Evolutionary conservation across 2,329 filamentous ascomycete genomes (phyloP).

Genomic region (Trichoderma koningiopsis): DNA sequence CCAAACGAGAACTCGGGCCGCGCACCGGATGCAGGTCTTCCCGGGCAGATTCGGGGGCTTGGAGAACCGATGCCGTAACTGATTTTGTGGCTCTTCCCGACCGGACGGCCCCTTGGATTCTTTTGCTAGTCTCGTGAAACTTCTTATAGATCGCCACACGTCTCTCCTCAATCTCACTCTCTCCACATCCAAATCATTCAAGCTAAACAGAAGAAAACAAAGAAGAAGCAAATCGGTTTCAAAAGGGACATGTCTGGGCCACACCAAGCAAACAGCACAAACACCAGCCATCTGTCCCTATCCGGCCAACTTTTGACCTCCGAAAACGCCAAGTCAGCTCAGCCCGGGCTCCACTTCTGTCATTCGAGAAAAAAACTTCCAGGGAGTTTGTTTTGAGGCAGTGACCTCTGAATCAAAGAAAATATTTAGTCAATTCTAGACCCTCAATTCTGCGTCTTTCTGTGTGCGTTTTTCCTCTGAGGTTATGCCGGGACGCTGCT

Average conservation of each 20-base stretch:
- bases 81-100: background rate
- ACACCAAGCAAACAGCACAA: background rate
- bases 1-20: background rate
- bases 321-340: slow-evolving; percentile 10
- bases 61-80: slow-evolving; percentile 12
- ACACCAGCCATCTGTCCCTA: background rate
- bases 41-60: slow-evolving; percentile 18
- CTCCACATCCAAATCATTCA: background rate
- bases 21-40: slow-evolving; percentile 4
- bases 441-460: too few relatives aligned
- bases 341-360: slow-evolving; percentile 13
- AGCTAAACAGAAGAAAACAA: background rate
- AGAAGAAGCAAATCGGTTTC: background rate
- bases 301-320: background rate
- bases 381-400: background rate
- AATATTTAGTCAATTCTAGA: background rate
- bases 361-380: background rate
- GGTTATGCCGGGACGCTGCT: background rate
- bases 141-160: background rate
- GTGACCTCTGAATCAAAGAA: background rate
- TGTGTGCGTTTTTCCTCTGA: background rate
- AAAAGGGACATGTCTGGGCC: background rate
- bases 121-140: background rate
- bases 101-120: background rate
- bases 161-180: background rate